These are phyloP conservation scores for Umbelopsis ramanniana DNA, from an alignment of 192 early-diverging fungal genomes.

Conservation along the genomic window DNA sequence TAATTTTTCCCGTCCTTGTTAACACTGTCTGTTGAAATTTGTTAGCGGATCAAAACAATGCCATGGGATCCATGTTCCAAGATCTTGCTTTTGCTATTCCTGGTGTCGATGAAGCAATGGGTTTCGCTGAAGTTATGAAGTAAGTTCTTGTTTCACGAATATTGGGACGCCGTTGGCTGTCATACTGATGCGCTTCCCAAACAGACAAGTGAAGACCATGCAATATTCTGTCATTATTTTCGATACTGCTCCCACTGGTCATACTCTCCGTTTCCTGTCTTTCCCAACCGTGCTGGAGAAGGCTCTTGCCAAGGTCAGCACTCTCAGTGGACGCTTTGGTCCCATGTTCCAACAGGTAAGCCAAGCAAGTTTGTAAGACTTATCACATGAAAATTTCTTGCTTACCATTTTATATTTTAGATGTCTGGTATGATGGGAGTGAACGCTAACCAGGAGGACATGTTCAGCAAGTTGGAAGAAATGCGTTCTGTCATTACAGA, in stretches of 20 bases:
- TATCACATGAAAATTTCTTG: background rate
- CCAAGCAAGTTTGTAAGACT: background rate
- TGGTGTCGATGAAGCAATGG: conserved; percentile 99
- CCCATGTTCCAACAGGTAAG: conserved; percentile 91
- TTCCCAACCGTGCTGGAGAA: conserved; percentile 98
- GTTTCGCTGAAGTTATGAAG: conserved; percentile 99
- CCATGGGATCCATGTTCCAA: conserved; percentile 89
- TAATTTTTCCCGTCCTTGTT: too few species aligned
- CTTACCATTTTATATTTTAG: conserved; percentile 23
- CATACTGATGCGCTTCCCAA: background rate
- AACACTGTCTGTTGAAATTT: too few species aligned
- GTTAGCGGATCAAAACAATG: conserved; percentile 70
- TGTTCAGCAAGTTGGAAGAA: conserved; percentile 93
- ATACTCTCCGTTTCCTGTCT: conserved; percentile 97
- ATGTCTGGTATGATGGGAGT: conserved; percentile 93
- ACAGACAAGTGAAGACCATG: conserved; percentile 96
- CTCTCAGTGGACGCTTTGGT: conserved; percentile 91
- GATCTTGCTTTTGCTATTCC: conserved; percentile 99
- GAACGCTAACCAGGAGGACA: conserved; percentile 87
- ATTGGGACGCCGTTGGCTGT: background rate
- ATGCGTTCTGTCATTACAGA: conserved; percentile 98
- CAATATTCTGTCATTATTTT: conserved; percentile 98
- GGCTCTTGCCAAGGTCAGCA: conserved; percentile 93
- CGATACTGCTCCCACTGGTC: conserved; percentile 99
- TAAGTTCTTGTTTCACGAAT: conserved; percentile 35